Percentiles rank a stretch among this genome's conserved stretches.
Conservation (phyloP, 2,329 filamentous ascomycete species). For the Fusarium solani-melongenae region DNA sequence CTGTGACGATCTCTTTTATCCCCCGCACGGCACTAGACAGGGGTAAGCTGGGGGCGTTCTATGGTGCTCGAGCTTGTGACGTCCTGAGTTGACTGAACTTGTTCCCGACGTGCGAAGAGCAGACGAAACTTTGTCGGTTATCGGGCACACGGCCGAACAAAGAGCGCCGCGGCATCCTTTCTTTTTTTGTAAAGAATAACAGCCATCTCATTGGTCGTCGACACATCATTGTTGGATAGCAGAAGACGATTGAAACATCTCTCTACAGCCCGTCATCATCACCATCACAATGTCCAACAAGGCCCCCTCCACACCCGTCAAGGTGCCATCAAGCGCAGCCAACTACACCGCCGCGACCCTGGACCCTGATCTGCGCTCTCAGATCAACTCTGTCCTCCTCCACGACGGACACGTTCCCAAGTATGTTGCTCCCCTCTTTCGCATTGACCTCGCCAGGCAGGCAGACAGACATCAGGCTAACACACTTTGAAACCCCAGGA, state of each 20-base stretch:
- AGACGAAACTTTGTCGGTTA: background rate
- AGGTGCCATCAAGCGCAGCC: slow-evolving; percentile 69
- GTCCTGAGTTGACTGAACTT: background rate
- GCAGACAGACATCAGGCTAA: slow-evolving; percentile 8
- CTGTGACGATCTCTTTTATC: background rate
- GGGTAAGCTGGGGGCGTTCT: background rate
- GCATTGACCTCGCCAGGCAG: background rate
- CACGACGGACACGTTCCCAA: slow-evolving; percentile 69
- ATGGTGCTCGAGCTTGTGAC: background rate
- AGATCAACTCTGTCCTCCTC: slow-evolving; percentile 70
- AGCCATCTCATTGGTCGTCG: background rate
- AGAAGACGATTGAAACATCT: background rate
- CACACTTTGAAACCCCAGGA: slow-evolving; percentile 48
- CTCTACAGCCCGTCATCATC: background rate
- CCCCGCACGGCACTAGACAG: background rate
- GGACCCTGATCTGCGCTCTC: slow-evolving; percentile 70
- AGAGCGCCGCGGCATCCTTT: background rate
- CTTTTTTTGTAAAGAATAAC: background rate
- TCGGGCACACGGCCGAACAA: background rate
- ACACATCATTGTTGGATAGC: background rate
- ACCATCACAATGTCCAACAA: slow-evolving; percentile 56
- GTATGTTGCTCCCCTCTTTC: slow-evolving; percentile 51
- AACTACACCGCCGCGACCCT: slow-evolving; percentile 70
- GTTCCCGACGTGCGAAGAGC: background rate
- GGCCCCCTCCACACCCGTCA: slow-evolving; percentile 65